These are phyloP conservation scores for Spizellomyces sp. DNA, from an alignment of 192 early-diverging fungal species.

Conservation along the genomic window DNA sequence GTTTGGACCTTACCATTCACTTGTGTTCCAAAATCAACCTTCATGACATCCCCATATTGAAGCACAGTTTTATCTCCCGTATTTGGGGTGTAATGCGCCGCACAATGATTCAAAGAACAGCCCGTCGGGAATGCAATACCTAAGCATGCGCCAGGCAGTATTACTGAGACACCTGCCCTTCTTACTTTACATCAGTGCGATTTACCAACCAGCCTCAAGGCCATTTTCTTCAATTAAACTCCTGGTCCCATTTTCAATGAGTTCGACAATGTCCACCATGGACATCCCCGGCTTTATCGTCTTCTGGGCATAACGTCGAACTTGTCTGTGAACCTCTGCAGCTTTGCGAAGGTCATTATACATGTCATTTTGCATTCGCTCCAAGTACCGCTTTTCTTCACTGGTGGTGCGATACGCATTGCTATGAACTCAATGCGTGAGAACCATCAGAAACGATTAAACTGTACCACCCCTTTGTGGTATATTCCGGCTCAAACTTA, in stretches of 20 bases:
- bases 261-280: slow-evolving; percentile 89
- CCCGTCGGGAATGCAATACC: slow-evolving; percentile 97
- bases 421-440: slow-evolving; percentile 36
- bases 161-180: too few species aligned
- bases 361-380: slow-evolving; percentile 70
- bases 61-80: slow-evolving; percentile 92
- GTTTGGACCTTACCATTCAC: slow-evolving; percentile 65
- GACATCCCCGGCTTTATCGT: slow-evolving; percentile 93
- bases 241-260: slow-evolving; percentile 95
- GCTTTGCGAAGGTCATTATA: slow-evolving; percentile 83
- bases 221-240: slow-evolving; percentile 85
- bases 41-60: slow-evolving; percentile 88
- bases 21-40: slow-evolving; percentile 96
- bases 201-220: slow-evolving; percentile 60
- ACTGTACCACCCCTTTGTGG: background rate
- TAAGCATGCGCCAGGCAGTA: too few species aligned
- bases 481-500: slow-evolving; percentile 32
- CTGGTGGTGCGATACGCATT: slow-evolving; percentile 86
- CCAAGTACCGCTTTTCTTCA: slow-evolving; percentile 89
- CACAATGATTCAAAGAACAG: slow-evolving; percentile 89
- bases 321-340: slow-evolving; percentile 93
- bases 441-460: background rate
- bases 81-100: slow-evolving; percentile 98
- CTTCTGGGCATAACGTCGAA: slow-evolving; percentile 78
- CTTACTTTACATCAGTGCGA: background rate